Evolutionary conservation across 2,329 filamentous ascomycete genomes (phyloP).

Genomic region (Elsinoe batatas): DNA sequence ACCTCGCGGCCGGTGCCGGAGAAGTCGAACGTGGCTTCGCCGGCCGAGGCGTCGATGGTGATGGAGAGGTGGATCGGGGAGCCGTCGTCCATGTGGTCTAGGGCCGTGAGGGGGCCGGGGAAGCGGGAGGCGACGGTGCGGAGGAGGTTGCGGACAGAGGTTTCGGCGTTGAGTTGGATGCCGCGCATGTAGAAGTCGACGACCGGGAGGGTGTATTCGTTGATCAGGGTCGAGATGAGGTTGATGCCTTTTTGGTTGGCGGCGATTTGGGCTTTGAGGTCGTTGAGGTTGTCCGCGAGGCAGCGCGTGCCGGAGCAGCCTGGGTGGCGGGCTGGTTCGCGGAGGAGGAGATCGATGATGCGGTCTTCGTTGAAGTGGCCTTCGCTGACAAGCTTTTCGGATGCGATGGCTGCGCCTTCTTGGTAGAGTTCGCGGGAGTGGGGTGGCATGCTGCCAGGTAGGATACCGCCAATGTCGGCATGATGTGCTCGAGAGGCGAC

Average conservation of each 20-base stretch:
- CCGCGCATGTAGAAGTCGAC: slow-evolving; percentile 77
- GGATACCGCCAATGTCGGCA: slow-evolving; percentile 74
- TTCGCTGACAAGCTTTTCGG: slow-evolving; percentile 60
- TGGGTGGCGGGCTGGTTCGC: slow-evolving; percentile 62
- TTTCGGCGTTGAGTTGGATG: slow-evolving; percentile 72
- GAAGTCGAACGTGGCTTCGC: slow-evolving; percentile 71
- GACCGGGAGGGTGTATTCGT: slow-evolving; percentile 65
- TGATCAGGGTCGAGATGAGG: slow-evolving; percentile 62
- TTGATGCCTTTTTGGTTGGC: slow-evolving; percentile 80
- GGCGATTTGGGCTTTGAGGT: slow-evolving; percentile 77
- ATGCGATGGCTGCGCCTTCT: slow-evolving; percentile 47
- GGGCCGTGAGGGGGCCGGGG: slow-evolving; percentile 57
- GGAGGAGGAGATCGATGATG: slow-evolving; percentile 57
- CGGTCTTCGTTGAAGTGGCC: slow-evolving; percentile 70
- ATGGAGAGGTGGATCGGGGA: slow-evolving; percentile 66
- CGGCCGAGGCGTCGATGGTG: slow-evolving; percentile 62
- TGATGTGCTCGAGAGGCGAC: slow-evolving; percentile 73
- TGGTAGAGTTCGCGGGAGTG: slow-evolving; percentile 53
- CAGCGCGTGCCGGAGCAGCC: slow-evolving; percentile 72
- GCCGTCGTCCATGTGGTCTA: slow-evolving; percentile 83
- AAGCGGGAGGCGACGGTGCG: slow-evolving; percentile 62
- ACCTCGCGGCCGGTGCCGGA: slow-evolving; percentile 69
- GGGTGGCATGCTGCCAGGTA: slow-evolving; percentile 75
- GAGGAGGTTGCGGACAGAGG: slow-evolving; percentile 62
- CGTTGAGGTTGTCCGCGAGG: slow-evolving; percentile 73